Evolutionary conservation across 805 yeast genomes (phyloP).

Genomic region (Suhomyces sp.): DNA sequence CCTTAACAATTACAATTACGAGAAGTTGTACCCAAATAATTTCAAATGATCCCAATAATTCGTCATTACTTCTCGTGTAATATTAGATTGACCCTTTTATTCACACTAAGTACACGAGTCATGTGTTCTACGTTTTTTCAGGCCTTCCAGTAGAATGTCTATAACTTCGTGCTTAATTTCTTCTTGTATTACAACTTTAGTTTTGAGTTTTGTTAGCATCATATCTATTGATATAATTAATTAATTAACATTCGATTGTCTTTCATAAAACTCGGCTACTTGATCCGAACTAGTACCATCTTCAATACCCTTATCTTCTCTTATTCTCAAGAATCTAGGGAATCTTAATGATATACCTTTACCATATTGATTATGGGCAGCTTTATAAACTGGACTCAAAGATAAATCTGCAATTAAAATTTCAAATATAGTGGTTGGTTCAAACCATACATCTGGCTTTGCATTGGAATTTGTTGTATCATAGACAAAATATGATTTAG

Average conservation of each 20-base stretch:
- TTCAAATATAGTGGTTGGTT: slow-evolving; percentile 81
- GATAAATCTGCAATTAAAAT: slow-evolving; percentile 90
- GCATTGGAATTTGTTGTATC: slow-evolving; percentile 62
- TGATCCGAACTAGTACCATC: slow-evolving; percentile 87
- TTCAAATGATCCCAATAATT: too few relatives aligned
- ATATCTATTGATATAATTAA: not conserved
- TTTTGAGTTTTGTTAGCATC: not conserved
- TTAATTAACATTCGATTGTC: slow-evolving; percentile 52
- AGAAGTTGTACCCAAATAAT: too few relatives aligned
- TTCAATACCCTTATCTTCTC: slow-evolving; percentile 84
- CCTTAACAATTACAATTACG: too few relatives aligned
- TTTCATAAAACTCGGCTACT: slow-evolving; percentile 76
- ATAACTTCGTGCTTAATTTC: too few relatives aligned
- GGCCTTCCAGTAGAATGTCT: too few relatives aligned
- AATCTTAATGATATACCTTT: slow-evolving; percentile 86
- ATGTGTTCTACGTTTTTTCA: too few relatives aligned
- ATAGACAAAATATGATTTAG: slow-evolving; percentile 67
- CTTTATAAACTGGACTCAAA: slow-evolving; percentile 84
- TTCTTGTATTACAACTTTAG: too few relatives aligned
- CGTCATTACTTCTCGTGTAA: too few relatives aligned
- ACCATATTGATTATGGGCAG: slow-evolving; percentile 70
- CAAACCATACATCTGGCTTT: slow-evolving; percentile 92
- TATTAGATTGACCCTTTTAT: too few relatives aligned
- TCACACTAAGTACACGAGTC: too few relatives aligned
- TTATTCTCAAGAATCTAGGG: slow-evolving; percentile 77